Conservation (phyloP, 2,329 filamentous ascomycete genomes). For the Pseudogymnoascus sp. region DNA sequence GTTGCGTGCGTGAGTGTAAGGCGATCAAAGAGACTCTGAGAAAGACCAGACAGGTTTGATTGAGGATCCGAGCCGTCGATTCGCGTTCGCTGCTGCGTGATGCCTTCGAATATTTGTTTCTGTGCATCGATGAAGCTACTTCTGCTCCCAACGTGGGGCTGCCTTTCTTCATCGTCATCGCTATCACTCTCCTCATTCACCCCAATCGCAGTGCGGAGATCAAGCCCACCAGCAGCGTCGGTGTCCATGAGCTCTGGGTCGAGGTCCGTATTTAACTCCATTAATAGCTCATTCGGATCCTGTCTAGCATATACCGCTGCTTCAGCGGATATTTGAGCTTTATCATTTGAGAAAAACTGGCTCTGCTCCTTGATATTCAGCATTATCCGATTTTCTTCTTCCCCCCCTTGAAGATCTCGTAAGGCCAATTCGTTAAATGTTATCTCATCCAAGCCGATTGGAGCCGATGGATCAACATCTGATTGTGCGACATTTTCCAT, state of each 20-base stretch:
- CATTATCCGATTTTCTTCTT: conserved; percentile 66
- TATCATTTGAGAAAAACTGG: conserved; percentile 62
- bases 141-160: conserved; percentile 59
- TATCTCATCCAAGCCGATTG: conserved; percentile 61
- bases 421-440: conserved; percentile 68
- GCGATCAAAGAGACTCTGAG: conserved; percentile 47
- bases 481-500: conserved; percentile 78
- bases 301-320: conserved; percentile 54
- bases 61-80: conserved; percentile 37
- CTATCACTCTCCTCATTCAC: conserved; percentile 63
- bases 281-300: conserved; percentile 59
- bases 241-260: conserved; percentile 35
- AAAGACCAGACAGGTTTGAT: conserved; percentile 33
- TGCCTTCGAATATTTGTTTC: conserved; percentile 55
- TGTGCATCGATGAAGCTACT: conserved; percentile 56
- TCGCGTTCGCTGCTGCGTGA: conserved; percentile 52
- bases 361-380: conserved; percentile 85
- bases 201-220: conserved; percentile 56
- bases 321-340: conserved; percentile 31
- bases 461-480: conserved; percentile 58
- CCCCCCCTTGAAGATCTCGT: conserved; percentile 68
- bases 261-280: conserved; percentile 55
- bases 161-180: conserved; percentile 50
- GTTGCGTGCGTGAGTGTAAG: conserved; percentile 79
- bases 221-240: conserved; percentile 42